Base-by-base conservation (phyloP, 352 stramenopile genomes). In the Phytophthora tubulina region DNA sequence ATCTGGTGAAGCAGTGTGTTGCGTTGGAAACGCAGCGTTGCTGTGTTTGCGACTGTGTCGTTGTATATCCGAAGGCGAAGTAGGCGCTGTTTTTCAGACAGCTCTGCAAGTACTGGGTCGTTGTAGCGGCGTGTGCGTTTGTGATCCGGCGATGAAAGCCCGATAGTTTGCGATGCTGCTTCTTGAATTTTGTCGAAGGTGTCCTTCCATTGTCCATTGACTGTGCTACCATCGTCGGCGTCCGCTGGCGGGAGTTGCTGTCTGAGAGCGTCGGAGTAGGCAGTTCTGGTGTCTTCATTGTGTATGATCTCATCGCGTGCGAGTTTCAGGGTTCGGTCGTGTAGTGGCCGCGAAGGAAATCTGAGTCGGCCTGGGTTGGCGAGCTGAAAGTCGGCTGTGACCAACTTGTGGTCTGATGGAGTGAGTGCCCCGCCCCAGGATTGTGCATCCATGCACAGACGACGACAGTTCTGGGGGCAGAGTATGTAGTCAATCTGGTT, bases 41-140 rank as follows among this genome's bases (percentile, higher is more conserved):
- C 6, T 36, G 21, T 49, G 36, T 60, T 49, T 1, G 52, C 21
- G 2, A 15, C 17, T 3, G 14, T 49, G 35, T 49, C n/a, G 36
- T 60, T 60, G 52, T 49, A 60, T 15, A 49, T 60, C 1, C 35
- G 15, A 11, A 60, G 52, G 5, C 36, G n/a, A 7, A 50, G 14
- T 10, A 14, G 3, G 31, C 32, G 32, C 13, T 57, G 50, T 6
- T 13, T 11, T 45, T 54, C 21, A 21, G 21, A 21, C 21, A 21
- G 21, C 21, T 21, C 21, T 21, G 21, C 21, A 1, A 21, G 21
- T 21, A 21, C 21, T 21, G 21, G 21, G 21, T 21, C 21, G 21
- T 21, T 21, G 21, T 21, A 21, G 21, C 21, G 21, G 21, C 21
- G 21, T 21, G 21, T 21, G 21, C 21, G 21, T 21, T 21, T 21